phyloP scores from a whole-genome alignment of 257 asterid species.

The Solanum corneliomulleri region DNA sequence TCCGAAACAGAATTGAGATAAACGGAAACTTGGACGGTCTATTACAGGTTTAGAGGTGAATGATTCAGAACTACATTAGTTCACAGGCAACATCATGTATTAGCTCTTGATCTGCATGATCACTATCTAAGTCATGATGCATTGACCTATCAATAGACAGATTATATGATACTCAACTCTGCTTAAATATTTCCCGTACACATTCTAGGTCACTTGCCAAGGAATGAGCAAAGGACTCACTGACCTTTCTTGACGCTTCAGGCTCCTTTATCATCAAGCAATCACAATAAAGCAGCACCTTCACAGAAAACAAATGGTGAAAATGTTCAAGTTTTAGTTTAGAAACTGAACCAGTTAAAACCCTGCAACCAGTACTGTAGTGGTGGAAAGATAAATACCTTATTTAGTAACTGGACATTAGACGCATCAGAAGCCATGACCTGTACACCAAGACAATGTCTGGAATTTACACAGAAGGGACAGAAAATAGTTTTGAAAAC shows the following conservation, averaged over 20 bases:
- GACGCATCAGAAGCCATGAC: slow-evolving; percentile 79
- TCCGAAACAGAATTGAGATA: not conserved
- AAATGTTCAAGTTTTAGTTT: not conserved
- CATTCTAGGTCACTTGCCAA: not conserved
- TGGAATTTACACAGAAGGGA: slow-evolving; percentile 50
- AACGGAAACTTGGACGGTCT: not conserved
- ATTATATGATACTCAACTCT: not conserved
- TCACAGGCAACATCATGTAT: not conserved
- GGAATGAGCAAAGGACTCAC: not conserved
- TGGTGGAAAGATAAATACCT: slow-evolving; percentile 28
- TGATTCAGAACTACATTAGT: not conserved
- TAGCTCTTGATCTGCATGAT: not conserved
- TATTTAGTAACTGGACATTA: slow-evolving; percentile 55
- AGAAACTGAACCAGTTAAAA: not conserved
- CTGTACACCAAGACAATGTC: slow-evolving; percentile 69
- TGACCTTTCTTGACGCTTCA: slow-evolving; percentile 39
- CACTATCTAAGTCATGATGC: not conserved
- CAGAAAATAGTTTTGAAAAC: slow-evolving; percentile 67
- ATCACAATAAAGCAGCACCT: slow-evolving; percentile 53
- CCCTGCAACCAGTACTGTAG: not conserved
- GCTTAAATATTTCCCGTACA: not conserved
- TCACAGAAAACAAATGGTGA: slow-evolving; percentile 10
- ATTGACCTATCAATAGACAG: not conserved
- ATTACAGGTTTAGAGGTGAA: not conserved
- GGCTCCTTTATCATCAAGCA: slow-evolving; percentile 34